Conservation (phyloP, 2,329 filamentous ascomycete species). For the Fusarium subglutinans region DNA sequence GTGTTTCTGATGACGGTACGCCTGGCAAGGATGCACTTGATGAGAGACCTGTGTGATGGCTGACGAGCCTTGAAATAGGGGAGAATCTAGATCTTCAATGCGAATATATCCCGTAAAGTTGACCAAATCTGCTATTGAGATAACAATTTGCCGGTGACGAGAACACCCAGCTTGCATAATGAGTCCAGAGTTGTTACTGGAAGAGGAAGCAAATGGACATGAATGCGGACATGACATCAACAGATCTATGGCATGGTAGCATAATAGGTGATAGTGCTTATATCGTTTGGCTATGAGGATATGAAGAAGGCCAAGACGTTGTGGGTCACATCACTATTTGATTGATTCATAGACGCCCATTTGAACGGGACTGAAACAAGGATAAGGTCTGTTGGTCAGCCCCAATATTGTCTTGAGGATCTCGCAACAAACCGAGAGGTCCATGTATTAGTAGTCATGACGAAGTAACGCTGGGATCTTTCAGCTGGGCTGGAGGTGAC, state of each 20-base stretch:
- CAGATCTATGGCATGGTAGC: conserved; percentile 2
- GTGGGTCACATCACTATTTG: conserved; percentile 19
- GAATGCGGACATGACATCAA: background rate
- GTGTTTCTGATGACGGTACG: background rate
- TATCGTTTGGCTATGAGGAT: conserved; percentile 18
- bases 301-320: background rate
- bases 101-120: conserved; percentile 33
- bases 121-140: background rate
- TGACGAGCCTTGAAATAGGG: conserved; percentile 21
- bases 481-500: conserved; percentile 22
- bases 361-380: conserved; percentile 17
- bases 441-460: background rate
- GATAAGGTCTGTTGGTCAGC: background rate
- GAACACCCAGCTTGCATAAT: background rate
- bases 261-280: conserved; percentile 1
- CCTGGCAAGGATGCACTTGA: background rate
- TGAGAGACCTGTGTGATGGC: background rate
- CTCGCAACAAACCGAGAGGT: conserved; percentile 29
- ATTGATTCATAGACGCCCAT: conserved; percentile 3
- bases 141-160: background rate
- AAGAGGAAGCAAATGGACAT: background rate
- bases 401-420: conserved; percentile 2
- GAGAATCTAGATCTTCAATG: conserved; percentile 44
- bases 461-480: conserved; percentile 15
- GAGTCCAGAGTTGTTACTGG: background rate